These are phyloP conservation scores for Phaeophleospora eucalypticola DNA, from an alignment of 2,329 filamentous ascomycete genomes.

Conservation along the genomic window DNA sequence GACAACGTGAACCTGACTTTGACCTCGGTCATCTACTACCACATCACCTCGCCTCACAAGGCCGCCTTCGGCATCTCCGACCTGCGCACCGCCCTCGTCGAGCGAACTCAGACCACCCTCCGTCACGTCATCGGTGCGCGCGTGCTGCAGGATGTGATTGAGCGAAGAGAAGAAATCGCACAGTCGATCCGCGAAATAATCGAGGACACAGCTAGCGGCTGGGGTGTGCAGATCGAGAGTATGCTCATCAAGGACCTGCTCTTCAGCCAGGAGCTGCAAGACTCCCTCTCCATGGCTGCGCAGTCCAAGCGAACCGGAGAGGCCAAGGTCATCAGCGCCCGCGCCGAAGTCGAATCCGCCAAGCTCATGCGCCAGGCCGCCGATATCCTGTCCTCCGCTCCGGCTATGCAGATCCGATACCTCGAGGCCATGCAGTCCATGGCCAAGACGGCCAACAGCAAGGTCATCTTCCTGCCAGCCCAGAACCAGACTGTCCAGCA, in stretches of 20 bases:
- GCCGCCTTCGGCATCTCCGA: constrained; percentile 95
- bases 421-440: constrained; percentile 98
- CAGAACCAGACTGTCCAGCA: constrained; percentile 52
- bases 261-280: constrained; percentile 92
- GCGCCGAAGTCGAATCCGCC: constrained; percentile 92
- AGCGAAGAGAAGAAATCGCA: constrained; percentile 94
- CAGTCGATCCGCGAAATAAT: constrained; percentile 96
- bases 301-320: constrained; percentile 98
- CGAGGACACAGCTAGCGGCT: constrained; percentile 86
- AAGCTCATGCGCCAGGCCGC: constrained; percentile 89
- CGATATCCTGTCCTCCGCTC: constrained; percentile 85
- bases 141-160: constrained; percentile 95
- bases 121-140: constrained; percentile 94
- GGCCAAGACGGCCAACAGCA: constrained; percentile 87
- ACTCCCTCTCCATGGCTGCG: constrained; percentile 94
- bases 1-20: constrained; percentile 94
- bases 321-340: constrained; percentile 95
- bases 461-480: constrained; percentile 75
- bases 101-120: constrained; percentile 95
- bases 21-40: constrained; percentile 98
- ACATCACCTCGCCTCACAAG: constrained; percentile 92
- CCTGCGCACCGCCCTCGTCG: constrained; percentile 90
- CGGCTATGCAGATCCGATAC: constrained; percentile 97
- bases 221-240: constrained; percentile 94
- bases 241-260: constrained; percentile 99